Evolutionary conservation across 306 rosid genomes (phyloP).

Genomic region (Fagus crenata): DNA sequence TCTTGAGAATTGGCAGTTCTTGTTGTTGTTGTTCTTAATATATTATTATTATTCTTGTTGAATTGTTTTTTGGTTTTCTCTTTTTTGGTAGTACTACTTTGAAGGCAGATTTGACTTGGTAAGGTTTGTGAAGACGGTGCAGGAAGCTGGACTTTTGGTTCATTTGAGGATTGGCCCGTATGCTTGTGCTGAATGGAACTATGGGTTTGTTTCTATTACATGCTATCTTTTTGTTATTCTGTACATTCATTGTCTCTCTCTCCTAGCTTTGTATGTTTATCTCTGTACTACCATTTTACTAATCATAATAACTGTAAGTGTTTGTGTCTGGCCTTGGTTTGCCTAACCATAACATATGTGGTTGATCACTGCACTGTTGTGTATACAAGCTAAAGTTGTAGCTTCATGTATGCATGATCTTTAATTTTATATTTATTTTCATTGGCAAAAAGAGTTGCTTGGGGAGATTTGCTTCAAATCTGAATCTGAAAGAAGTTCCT

Average conservation of each 20-base stretch:
- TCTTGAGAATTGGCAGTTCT: no score
- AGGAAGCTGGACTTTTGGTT: conserved; percentile 30
- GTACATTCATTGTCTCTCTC: not conserved
- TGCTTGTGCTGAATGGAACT: conserved; percentile 15
- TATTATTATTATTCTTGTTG: not conserved
- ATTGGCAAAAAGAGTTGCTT: no score
- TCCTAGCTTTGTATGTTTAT: not conserved
- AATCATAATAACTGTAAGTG: no score
- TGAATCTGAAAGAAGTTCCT: no score
- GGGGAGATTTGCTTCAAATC: no score
- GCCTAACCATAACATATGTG: no score
- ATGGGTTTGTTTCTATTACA: not conserved
- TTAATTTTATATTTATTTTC: no score
- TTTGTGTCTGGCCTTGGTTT: no score
- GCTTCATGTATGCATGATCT: no score
- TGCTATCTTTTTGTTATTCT: not conserved
- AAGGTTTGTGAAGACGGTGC: conserved; percentile 31
- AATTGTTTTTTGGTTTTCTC: not conserved
- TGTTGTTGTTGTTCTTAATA: not conserved
- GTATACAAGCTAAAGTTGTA: no score
- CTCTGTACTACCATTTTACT: no score
- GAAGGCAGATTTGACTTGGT: conserved; percentile 36
- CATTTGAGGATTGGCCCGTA: conserved; percentile 40
- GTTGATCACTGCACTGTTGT: no score
- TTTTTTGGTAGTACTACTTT: conserved; percentile 22